Conservation (phyloP, 108 stramenopile genomes). For the Epipyxis sp. region DNA sequence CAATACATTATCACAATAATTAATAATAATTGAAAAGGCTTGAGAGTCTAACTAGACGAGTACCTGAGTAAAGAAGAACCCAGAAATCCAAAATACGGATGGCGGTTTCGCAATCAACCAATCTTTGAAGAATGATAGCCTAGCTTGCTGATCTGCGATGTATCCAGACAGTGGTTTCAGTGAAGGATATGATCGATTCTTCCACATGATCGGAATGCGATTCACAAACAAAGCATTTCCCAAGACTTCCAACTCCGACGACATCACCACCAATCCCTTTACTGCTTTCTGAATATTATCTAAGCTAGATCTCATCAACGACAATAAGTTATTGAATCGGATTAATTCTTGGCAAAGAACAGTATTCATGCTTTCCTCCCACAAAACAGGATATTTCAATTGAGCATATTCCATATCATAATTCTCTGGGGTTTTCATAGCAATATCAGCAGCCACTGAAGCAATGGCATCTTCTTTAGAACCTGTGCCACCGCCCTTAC, state of each 20-base stretch:
- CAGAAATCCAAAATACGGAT: slow-evolving; percentile 60
- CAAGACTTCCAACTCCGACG: slow-evolving; percentile 51
- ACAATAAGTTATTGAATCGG: slow-evolving; percentile 57
- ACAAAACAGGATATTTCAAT: slow-evolving; percentile 56
- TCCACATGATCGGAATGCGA: slow-evolving; percentile 56
- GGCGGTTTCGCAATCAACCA: slow-evolving; percentile 56
- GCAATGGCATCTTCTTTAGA: slow-evolving; percentile 46
- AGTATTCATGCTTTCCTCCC: slow-evolving; percentile 67
- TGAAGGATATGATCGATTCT: slow-evolving; percentile 52
- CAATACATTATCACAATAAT: not conserved
- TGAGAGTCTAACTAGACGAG: too few relatives aligned
- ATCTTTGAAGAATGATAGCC: slow-evolving; percentile 51
- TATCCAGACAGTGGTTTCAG: slow-evolving; percentile 58
- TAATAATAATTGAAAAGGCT: too few relatives aligned
- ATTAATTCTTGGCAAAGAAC: slow-evolving; percentile 65
- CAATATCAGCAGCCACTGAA: slow-evolving; percentile 50
- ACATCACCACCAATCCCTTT: slow-evolving; percentile 63
- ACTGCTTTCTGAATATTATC: slow-evolving; percentile 57
- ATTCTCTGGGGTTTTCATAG: slow-evolving; percentile 47
- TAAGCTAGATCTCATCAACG: slow-evolving; percentile 41
- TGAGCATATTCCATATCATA: slow-evolving; percentile 61
- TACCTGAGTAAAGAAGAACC: slow-evolving; percentile 65
- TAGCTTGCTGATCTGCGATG: slow-evolving; percentile 50
- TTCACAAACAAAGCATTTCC: slow-evolving; percentile 62
- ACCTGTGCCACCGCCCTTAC: slow-evolving; percentile 40